Evolutionary conservation across 768 basidiomycete species (phyloP).

Genomic region (Tephrocybe rancida): DNA sequence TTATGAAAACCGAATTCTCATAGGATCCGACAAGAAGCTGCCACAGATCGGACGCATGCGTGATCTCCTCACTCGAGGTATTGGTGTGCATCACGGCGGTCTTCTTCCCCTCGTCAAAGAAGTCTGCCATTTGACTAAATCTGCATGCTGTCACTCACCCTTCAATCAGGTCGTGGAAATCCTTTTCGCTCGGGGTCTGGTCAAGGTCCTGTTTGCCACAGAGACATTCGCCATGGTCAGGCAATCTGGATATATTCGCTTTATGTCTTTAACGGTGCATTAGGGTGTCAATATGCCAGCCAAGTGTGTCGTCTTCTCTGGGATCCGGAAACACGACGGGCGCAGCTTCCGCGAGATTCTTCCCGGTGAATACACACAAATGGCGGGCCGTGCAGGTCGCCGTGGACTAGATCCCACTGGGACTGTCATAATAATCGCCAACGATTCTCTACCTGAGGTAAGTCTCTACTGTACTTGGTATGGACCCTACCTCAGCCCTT

Average conservation of each 20-base stretch:
- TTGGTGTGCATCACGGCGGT: conserved; percentile 97
- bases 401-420: conserved; percentile 95
- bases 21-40: conserved; percentile 88
- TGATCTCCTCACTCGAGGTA: conserved; percentile 87
- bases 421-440: conserved; percentile 88
- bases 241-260: neutral
- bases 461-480: conserved; percentile 1
- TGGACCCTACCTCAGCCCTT: neutral
- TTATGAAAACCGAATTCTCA: conserved; percentile 10
- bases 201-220: conserved; percentile 96
- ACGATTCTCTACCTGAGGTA: conserved; percentile 88
- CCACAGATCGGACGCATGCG: conserved; percentile 93
- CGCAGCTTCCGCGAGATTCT: conserved; percentile 87
- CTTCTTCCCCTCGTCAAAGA: conserved; percentile 97
- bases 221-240: conserved; percentile 98
- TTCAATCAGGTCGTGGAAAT: conserved; percentile 85
- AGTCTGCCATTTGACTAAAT: conserved; percentile 41
- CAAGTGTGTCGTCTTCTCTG: conserved; percentile 94
- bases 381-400: conserved; percentile 97
- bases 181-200: conserved; percentile 91
- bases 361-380: conserved; percentile 96
- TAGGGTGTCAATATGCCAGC: conserved; percentile 99
- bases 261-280: conserved; percentile 3
- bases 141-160: conserved; percentile 10
- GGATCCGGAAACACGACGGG: conserved; percentile 94